Evolutionary conservation across 2,329 filamentous ascomycete genomes (phyloP), one percentile per base, ranked within the genome.

Genomic region (Fusarium nematophilum): DNA sequence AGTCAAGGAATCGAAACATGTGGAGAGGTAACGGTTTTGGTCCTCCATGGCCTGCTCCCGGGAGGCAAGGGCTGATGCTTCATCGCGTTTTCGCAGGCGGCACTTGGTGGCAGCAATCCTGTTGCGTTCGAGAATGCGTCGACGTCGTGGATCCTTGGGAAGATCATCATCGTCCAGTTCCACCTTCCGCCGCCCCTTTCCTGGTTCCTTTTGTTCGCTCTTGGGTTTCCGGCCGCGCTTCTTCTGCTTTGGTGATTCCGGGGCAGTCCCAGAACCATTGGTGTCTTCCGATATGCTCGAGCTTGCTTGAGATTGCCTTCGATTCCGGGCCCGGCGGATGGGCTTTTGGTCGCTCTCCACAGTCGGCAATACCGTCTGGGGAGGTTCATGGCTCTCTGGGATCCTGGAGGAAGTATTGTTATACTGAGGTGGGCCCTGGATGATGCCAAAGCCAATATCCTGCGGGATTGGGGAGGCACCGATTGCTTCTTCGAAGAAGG

Each of bases 81-180:
- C 67, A 42, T 70, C 69, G 14, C 71, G 65, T 54, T 73, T 73
- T 6, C 71, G 57, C 10, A 65, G 47, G n/a, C 71, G 71, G 42
- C 70, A 73, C 42, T 72, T 72, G 9, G 69, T 73, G 15, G 71
- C 71, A 8, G 71, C 71, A 17, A 72, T 64, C 44, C 71, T 64
- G 45, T 73, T 73, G 9, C 71, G 71, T 53, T 73, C 71, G 17
- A 73, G 61, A 26, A 70, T 68, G 9, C 62, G 69, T 34, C 64
- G 57, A 11, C 68, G 65, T 10, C 63, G 59, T 9, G 66, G 65
- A 9, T 70, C 67, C 30, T 54, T 69, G 17, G 65, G 62, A 13
- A 61, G 47, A 8, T 59, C 59, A 10, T 66, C 63, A 11, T 66
- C 61, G n/a, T 68, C 65, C 11, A 61, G 40, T 9, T 63, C 64